Evolutionary conservation across 2,329 filamentous ascomycete species (phyloP), one percentile per base, ranked within the genome.

Genomic region (Fusarium sp.): DNA sequence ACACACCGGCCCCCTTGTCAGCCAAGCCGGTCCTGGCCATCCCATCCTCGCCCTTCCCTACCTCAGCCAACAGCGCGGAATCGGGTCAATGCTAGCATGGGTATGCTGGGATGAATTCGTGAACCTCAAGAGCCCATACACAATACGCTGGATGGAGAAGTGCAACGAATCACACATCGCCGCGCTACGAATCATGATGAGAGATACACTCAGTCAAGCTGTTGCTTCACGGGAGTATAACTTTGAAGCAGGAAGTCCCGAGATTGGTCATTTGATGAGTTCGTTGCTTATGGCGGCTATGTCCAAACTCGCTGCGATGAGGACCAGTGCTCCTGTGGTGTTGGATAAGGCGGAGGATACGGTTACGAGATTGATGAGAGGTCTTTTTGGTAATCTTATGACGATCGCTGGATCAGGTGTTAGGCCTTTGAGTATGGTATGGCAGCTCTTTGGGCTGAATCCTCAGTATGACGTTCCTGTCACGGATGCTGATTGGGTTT

Each of bases 71-170:
- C 45, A 36, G n/a, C 50, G 57, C 1, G 64, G 65, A 3, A 4
- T 27, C 4, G 57, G 65, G 2, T 68, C 65, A 3, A 68, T 68
- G 65, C 15, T 68, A 2, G 65, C 65, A 0, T 68, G 64, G 65
- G 65, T 68, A 10, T 68, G 65, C 14, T 68, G 65, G 65, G 65
- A 68, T 0, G 65, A 68, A 0, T 68, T 68, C 13, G 65, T 68
- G 29, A 68, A 68, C 6, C 64, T 68, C 13, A 29, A 64, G 49
- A 57, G 50, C 3, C 65, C 65, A 3, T 68, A 68, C 9, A 7
- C n/a, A 2, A 20, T 68, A 0, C 64, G 65, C 6, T 68, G 65
- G 64, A 68, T 68, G 64, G 65, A 68, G 22, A 68, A 68, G 64
- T 68, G 65, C 7, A 68, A 68, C 5, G 65, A 68, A 9, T 8